A percentile compares a stretch with the other conserved stretches of the same genome.
These are phyloP conservation scores for Kwoniella newhampshirensis DNA, from an alignment of 768 basidiomycete genomes.

Conservation along the genomic window DNA sequence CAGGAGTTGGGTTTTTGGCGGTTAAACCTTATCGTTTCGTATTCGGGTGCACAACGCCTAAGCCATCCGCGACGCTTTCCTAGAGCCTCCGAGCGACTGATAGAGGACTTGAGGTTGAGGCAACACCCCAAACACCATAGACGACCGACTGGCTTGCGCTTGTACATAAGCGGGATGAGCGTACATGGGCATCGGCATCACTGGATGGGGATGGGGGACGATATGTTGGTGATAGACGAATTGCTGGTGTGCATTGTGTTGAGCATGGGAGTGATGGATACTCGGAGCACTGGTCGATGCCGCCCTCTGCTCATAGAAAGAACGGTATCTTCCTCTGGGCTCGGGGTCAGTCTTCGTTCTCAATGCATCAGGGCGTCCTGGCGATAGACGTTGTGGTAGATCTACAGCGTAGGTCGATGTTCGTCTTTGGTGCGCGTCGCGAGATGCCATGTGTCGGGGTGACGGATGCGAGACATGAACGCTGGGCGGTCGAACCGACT, in stretches of 20 bases:
- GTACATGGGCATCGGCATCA: neutral
- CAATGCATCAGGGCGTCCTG: neutral
- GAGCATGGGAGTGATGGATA: constrained; percentile 11
- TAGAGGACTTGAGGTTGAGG: constrained; percentile 2
- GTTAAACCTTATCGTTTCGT: neutral
- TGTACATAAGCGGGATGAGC: constrained; percentile 5
- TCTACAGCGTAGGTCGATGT: neutral
- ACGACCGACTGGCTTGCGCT: neutral
- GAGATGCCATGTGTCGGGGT: no score
- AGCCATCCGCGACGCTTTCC: constrained; percentile 1
- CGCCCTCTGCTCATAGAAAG: constrained; percentile 30
- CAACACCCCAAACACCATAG: neutral
- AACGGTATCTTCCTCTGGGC: constrained; percentile 15
- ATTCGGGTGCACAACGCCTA: neutral
- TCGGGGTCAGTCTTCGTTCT: constrained; percentile 3
- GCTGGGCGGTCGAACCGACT: constrained; percentile 9
- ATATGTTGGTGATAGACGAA: neutral
- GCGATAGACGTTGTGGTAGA: neutral
- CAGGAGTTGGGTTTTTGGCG: neutral
- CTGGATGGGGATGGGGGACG: constrained; percentile 1
- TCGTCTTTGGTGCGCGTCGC: neutral
- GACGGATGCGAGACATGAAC: constrained; percentile 2
- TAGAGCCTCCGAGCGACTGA: neutral
- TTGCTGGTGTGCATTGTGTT: no score
- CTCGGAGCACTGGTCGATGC: constrained; percentile 5